Evolutionary conservation across 192 early-diverging fungal genomes (phyloP).

Genomic region (Thamnidium elegans): DNA sequence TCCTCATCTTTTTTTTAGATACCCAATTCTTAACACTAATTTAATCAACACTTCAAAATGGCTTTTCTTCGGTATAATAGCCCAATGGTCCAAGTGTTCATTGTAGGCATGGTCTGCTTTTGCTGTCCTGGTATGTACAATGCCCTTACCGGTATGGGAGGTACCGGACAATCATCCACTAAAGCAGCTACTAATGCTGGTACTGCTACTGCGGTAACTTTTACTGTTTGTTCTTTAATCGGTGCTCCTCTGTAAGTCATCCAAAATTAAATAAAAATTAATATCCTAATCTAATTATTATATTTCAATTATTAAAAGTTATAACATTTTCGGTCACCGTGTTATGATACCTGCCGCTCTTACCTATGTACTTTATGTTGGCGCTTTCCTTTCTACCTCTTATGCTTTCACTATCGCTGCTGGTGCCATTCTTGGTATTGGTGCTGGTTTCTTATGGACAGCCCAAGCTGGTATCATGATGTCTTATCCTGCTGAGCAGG

Average conservation of each 20-base stretch:
- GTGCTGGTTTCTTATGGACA: constrained; percentile 78
- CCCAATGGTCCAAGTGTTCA: constrained; percentile 58
- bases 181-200: constrained; percentile 67
- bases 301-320: constrained; percentile 21
- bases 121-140: constrained; percentile 80
- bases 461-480: constrained; percentile 84
- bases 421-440: constrained; percentile 78
- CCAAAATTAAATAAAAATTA: not conserved
- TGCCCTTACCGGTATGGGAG: constrained; percentile 57
- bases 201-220: constrained; percentile 74
- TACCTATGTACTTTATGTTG: constrained; percentile 74
- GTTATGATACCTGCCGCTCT: constrained; percentile 66
- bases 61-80: constrained; percentile 44
- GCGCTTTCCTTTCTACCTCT: constrained; percentile 62
- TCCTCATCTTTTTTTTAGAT: not conserved
- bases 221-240: constrained; percentile 72
- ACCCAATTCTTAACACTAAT: not conserved
- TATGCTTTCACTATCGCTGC: constrained; percentile 66
- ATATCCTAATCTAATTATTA: not conserved
- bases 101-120: constrained; percentile 72
- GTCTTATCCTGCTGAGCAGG: constrained; percentile 76
- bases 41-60: constrained; percentile 12
- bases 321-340: constrained; percentile 75
- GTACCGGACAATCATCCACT: constrained; percentile 62
- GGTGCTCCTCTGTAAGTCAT: constrained; percentile 57